Evolutionary conservation across 768 basidiomycete species (phyloP), one percentile per base, ranked within the genome.

Genomic region (Chalciporus piperatus): DNA sequence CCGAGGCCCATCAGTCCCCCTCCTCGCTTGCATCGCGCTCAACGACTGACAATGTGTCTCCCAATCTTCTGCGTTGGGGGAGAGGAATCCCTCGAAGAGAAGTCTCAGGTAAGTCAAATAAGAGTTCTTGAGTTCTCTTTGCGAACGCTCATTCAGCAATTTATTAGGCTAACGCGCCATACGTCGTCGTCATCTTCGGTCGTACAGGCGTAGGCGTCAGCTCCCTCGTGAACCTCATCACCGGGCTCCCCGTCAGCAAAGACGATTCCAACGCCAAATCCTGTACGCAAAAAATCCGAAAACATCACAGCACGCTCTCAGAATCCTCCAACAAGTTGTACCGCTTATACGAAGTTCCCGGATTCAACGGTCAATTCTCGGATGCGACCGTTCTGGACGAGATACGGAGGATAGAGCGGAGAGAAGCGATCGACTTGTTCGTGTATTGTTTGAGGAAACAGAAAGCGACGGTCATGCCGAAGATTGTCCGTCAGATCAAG

Each of bases 151-250:
- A 45, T 27, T 4, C 22, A 22, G 4, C 3, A 30, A 17, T 16
- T 13, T 23, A 22, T 8, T 41, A 55, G 55, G n/a, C n/a, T 14
- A 25, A 17, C 2, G 43, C 44, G 25, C 59, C 61, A 9, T 53
- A 59, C 38, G 57, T 67, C 19, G 58, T 67, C 45, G 62, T 67
- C 1, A 48, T 69, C 41, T 69, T 67, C 13, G 66, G 67, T 16
- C 60, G 45, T 19, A 64, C 67, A 0, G 66, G 66, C 0, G 67
- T 58, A 7, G 66, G 66, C 17, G 33, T 67, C 43, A 67, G 67
- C 13, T 67, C 66, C 14, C 58, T 69, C 50, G 38, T 59, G 6
- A 67, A 67, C 50, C 59, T 69, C 49, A 62, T 69, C 22, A 22
- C 33, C 8, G 59, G 61, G n/a, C 40, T 48, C 39, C 57, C 61